Percentiles rank a stretch among this genome's conserved stretches.
These are phyloP conservation scores for Myriosclerotinia scirpicola DNA, from an alignment of 2,329 filamentous ascomycete species.

Conservation along the genomic window DNA sequence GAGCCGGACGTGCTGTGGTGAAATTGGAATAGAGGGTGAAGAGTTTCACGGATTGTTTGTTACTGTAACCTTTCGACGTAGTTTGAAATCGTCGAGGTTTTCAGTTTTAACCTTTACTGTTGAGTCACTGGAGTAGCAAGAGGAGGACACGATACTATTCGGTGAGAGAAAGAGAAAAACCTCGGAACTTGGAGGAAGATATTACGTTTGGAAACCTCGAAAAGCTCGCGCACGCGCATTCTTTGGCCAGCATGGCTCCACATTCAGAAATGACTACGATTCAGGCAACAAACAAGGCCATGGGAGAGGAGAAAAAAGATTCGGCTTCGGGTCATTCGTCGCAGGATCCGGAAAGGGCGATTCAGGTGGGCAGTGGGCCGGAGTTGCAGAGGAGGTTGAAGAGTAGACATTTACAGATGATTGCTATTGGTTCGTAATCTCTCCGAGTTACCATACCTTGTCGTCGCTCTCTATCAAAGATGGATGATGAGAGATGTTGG, in stretches of 20 bases:
- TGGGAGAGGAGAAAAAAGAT: conserved; percentile 15
- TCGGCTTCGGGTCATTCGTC: conserved; percentile 13
- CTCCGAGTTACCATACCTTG: conserved; percentile 26
- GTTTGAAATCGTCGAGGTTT: conserved; percentile 20
- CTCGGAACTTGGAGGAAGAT: conserved; percentile 13
- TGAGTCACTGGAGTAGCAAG: not conserved
- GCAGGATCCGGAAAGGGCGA: conserved; percentile 18
- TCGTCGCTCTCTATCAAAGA: not conserved
- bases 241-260: conserved; percentile 10
- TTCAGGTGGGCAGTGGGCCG: conserved; percentile 21
- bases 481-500: conserved; percentile 15
- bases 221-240: conserved; percentile 10
- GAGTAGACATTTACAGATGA: conserved; percentile 65
- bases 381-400: conserved; percentile 45
- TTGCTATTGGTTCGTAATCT: conserved; percentile 51
- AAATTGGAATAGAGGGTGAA: not conserved
- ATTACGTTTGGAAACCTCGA: conserved; percentile 14
- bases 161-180: not conserved
- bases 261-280: conserved; percentile 10
- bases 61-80: conserved; percentile 19
- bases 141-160: too few relatives aligned
- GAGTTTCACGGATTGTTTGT: conserved; percentile 6
- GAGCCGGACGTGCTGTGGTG: not conserved
- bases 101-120: conserved; percentile 8
- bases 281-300: conserved; percentile 5